Base-by-base conservation (phyloP, 1,284 basidiomycete species). In the Naganishia sp. region DNA sequence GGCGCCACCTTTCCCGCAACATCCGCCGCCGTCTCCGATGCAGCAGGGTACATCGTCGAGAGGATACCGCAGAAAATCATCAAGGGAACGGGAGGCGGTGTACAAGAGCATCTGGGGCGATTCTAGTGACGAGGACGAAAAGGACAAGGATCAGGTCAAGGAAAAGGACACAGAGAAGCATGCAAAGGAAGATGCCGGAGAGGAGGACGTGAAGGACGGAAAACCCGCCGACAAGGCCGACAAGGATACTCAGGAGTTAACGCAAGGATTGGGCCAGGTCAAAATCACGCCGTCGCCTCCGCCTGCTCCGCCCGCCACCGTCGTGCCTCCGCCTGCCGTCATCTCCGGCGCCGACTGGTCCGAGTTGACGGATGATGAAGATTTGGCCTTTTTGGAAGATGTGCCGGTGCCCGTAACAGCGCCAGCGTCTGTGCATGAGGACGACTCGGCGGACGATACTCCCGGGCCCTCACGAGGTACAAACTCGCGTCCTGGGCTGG, bases 71-170 rank as follows among this genome's bases (percentile, higher is more conserved):
- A 47, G 57, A 17, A 61, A 61, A 21, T 50, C 47, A 3, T 50
- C 57, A 7, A 61, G 50, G 21, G 57, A 61, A 18, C 31, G 57
- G 21, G 57, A 61, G 39, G 57, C 57, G 32, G 50, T 61, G 25
- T 61, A 47, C 47, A 46, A 51, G 57, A 61, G 57, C 39, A 61
- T 61, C 17, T 61, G 57, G 57, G 57, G 57, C 25, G 57, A 61
- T 28, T 46, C 49, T 42, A 61, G 47, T n/a, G 57, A 61, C 13
- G 57, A 60, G 31, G 57, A 60, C 11, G 45, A 32, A 39, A 60
- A 61, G n/a, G 57, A 41, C 15, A 28, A 41, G 45, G 21, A 39
- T 13, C 31, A 52, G 31, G 52, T 1, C 32, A 51, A 50, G 35
- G 57, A 41, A 17, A 51, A 61, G 47, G 57, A 23, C 13, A 39